Conservation (phyloP, 108 stramenopile genomes). For the Nannochloropsis gaditana region DNA sequence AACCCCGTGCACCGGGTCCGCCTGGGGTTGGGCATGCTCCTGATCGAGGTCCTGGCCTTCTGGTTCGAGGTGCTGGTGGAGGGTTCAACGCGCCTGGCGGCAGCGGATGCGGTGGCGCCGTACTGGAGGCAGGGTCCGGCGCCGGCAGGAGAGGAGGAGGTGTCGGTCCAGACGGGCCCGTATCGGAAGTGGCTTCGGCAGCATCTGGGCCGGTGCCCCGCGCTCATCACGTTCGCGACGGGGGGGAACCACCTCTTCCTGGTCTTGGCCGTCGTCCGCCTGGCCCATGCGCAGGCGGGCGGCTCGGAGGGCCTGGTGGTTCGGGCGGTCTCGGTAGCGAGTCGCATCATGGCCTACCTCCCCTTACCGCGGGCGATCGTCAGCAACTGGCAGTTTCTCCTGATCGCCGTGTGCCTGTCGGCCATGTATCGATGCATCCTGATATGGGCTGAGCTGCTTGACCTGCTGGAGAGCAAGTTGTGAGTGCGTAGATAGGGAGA, state of each 20-base stretch:
- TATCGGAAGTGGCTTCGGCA: slow-evolving; percentile 13
- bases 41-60: background rate
- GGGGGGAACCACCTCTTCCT: background rate
- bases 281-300: background rate
- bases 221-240: background rate
- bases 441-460: background rate
- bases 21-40: background rate
- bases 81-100: background rate
- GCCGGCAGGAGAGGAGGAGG: background rate
- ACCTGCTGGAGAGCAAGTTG: background rate
- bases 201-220: background rate
- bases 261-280: background rate
- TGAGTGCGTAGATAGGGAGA: background rate
- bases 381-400: background rate
- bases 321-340: background rate
- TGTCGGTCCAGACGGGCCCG: background rate
- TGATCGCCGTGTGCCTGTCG: background rate
- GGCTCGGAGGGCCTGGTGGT: background rate
- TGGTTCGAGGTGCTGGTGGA: slow-evolving; percentile 8
- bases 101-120: background rate
- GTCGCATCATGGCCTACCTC: background rate
- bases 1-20: background rate
- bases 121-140: background rate
- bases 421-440: background rate
- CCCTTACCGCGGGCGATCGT: background rate